Conservation (phyloP, 345 rosid species). For the Moricandia arvensis region DNA sequence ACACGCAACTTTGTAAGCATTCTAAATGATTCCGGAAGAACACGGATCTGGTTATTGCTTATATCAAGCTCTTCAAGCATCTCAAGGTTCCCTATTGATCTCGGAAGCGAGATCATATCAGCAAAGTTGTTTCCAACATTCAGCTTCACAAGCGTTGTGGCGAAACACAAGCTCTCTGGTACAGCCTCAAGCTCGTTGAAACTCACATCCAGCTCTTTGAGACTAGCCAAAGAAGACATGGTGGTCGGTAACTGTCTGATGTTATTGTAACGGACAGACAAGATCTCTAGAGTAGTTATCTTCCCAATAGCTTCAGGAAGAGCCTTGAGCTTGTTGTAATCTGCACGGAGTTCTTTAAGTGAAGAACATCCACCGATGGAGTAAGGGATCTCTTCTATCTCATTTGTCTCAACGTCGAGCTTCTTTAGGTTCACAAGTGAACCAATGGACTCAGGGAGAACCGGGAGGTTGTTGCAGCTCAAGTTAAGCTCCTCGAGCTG, state of each 20-base stretch:
- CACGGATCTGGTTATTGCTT: slow-evolving; percentile 92
- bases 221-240: slow-evolving; percentile 71
- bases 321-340: slow-evolving; percentile 93
- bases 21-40: slow-evolving; percentile 85
- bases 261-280: slow-evolving; percentile 87
- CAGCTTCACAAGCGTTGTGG: slow-evolving; percentile 84
- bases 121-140: slow-evolving; percentile 93
- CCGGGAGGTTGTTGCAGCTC: slow-evolving; percentile 61
- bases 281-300: slow-evolving; percentile 67
- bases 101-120: slow-evolving; percentile 70
- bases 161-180: slow-evolving; percentile 97
- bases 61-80: slow-evolving; percentile 92
- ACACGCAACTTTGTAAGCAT: slow-evolving; percentile 68
- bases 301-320: slow-evolving; percentile 98
- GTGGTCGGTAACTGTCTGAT: slow-evolving; percentile 90
- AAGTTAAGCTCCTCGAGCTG: slow-evolving; percentile 81
- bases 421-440: slow-evolving; percentile 68
- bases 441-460: slow-evolving; percentile 74
- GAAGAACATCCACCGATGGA: slow-evolving; percentile 71
- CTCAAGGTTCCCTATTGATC: slow-evolving; percentile 95
- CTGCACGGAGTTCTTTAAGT: slow-evolving; percentile 69
- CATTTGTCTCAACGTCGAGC: slow-evolving; percentile 76
- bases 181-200: slow-evolving; percentile 95
- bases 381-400: slow-evolving; percentile 87
- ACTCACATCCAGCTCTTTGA: slow-evolving; percentile 87